Base-by-base conservation (phyloP, 805 yeast genomes). In the Blastobotrys chiropterorum region DNA sequence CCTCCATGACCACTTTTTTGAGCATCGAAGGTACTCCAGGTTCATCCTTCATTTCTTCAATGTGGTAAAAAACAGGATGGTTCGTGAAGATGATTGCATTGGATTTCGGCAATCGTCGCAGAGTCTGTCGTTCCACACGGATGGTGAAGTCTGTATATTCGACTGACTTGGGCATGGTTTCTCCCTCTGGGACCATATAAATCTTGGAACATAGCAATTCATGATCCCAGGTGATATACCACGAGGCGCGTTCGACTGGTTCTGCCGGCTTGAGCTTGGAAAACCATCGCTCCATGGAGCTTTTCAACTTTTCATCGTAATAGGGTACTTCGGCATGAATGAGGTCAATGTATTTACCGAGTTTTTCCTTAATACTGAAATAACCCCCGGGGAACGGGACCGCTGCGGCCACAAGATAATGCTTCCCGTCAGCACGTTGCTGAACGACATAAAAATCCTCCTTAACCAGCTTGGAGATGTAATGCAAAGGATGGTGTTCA, bases 311-410 rank as follows among this genome's bases (percentile, higher is more conserved):
- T 50, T 78, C 80, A 58, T 79, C 73, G 60, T 84, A 84, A 64
- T 83, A 82, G 2, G 90, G 90, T 52, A 84, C 90, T 4, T 76
- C 81, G 11, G 74, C 74, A 59, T 85, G 90, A 55, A 85, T 85
- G 11, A 73, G 70, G 65, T 84, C 88, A 46, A 84, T 65, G 49
- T 75, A 77, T 59, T 73, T 76, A 17, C 90, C 90, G 46, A 85
- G 58, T 57, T 83, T 84, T 52, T 74, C 62, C 57, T 72, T 64
- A 50, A 84, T 79, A 51, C 83, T 84, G 67, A 85, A 84, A 1
- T 83, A 79, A 2, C 90, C 90, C 46, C 90, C 90, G 2, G 90
- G 89, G 65, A 84, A 83, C 3, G 89, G 88, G 39, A 84, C 90
- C 1, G 85, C 88, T 3, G 86, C 89, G 1, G 87, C 90, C 38